Conservation (phyloP, 1,139 yeast species). For the Geotrichum aggregatum region DNA sequence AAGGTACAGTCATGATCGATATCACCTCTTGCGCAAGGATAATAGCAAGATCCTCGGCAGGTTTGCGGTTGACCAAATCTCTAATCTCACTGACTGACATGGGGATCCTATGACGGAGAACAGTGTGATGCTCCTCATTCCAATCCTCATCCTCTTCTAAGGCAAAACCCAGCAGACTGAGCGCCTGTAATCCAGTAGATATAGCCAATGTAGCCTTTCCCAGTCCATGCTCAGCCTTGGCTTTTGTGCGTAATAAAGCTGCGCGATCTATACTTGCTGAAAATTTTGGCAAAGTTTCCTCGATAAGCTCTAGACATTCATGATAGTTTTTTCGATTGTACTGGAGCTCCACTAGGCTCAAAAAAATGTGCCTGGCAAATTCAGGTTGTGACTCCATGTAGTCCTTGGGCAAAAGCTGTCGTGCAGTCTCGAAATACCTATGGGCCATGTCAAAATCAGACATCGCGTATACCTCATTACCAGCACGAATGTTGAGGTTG, state of each 20-base stretch:
- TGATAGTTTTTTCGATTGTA: conserved; percentile 30
- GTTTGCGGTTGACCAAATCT: conserved; percentile 34
- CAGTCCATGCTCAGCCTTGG: conserved; percentile 43
- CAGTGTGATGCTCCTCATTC: conserved; percentile 32
- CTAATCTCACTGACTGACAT: conserved; percentile 46
- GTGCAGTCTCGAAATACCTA: conserved; percentile 31
- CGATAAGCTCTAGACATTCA: conserved; percentile 29
- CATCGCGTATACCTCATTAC: conserved; percentile 33
- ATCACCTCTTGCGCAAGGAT: conserved; percentile 45
- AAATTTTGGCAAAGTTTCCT: conserved; percentile 24
- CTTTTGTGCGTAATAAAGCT: conserved; percentile 36
- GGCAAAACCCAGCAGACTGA: conserved; percentile 29
- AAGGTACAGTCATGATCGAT: conserved; percentile 42
- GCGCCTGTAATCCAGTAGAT: conserved; percentile 28
- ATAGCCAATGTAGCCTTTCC: conserved; percentile 40
- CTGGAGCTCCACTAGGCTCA: conserved; percentile 31
- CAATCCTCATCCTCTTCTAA: conserved; percentile 41
- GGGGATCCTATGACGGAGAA: conserved; percentile 41
- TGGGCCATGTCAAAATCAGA: conserved; percentile 35
- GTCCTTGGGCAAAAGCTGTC: conserved; percentile 26
- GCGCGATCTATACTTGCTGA: conserved; percentile 29
- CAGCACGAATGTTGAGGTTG: conserved; percentile 31
- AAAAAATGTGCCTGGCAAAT: conserved; percentile 28
- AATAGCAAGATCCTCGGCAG: conserved; percentile 37
- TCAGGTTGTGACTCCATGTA: conserved; percentile 21